A percentile compares a stretch with the other conserved stretches of the same genome.
phyloP scores from a whole-genome alignment of 169 alveolate genomes.

The Plasmodium fragile region DNA sequence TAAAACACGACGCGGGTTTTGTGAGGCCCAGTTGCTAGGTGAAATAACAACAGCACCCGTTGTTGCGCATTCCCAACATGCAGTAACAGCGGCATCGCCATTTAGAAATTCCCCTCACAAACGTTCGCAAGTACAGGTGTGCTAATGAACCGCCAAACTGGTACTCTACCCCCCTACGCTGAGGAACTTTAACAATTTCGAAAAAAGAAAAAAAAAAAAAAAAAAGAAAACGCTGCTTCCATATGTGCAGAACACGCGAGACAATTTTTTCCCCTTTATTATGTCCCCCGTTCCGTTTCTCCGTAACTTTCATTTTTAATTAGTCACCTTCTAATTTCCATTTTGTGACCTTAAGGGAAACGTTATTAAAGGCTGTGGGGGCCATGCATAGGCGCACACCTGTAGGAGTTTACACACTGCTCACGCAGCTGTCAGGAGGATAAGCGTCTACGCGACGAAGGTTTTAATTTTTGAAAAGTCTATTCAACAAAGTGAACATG shows the following conservation, averaged over 20 bases:
- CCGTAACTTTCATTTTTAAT: neutral
- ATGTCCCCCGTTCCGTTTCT: neutral
- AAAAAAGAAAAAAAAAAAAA: neutral
- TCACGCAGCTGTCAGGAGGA: neutral
- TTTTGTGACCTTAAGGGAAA: neutral
- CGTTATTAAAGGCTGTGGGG: neutral
- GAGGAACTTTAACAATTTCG: neutral
- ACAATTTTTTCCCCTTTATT: neutral
- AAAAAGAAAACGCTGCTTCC: neutral
- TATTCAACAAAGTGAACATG: constrained; percentile 2
- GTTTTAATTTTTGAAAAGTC: neutral
- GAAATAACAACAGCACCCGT: neutral
- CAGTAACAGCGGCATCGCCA: neutral
- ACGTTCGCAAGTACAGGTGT: neutral
- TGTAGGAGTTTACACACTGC: neutral
- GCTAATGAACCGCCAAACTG: neutral
- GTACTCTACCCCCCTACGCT: neutral
- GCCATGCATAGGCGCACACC: neutral
- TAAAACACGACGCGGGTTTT: neutral
- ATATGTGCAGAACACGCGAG: neutral
- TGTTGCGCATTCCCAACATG: neutral
- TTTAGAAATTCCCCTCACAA: neutral
- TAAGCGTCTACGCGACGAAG: neutral
- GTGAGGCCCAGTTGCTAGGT: neutral
- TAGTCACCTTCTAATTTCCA: neutral